Evolutionary conservation across 2,329 filamentous ascomycete species (phyloP), one percentile per base, ranked within the genome.

Genomic region (Lasiodiplodia hormozganensis): DNA sequence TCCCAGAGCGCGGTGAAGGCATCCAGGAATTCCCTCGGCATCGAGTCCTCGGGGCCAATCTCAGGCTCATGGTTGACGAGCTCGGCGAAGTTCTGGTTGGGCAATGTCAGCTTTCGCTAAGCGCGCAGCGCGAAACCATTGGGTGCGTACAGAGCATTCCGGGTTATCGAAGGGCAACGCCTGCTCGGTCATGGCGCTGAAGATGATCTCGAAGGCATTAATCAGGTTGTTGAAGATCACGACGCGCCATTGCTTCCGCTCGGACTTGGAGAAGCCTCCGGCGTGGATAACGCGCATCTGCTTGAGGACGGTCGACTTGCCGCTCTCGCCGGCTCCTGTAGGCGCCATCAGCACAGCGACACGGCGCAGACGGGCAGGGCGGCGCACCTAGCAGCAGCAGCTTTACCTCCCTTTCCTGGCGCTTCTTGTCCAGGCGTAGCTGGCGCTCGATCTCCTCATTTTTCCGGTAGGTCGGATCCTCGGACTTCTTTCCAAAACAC

Each of bases 211-310:
- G 84, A 97, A 96, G 2, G 95, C 95, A 74, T 97, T 92, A 64
- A 97, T 85, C 72, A 98, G 87, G 80, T 99, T 99, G 81, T 91
- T 94, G 82, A 97, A 98, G 73, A 98, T 94, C 76, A 97, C 94
- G 18, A 94, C 92, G 74, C 96, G 94, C 87, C 93, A 97, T 85
- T 97, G 93, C 72, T 96, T 89, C 80, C 94, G 92, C 80, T 98
- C 96, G 72, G 88, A 89, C 75, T 92, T 92, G 76, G 89, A 93
- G 83, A 98, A 98, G 62, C 96, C 95, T 80, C 94, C 90, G 16
- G 93, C 90, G 80, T 98, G 96, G 74, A 99, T 97, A 81, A 99
- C 90, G 80, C 95, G 95, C 96, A 99, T 98, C 85, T 98, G 95
- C 84, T 98, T 98, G 72, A 98, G 88, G 69, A 98, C 94, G 1